Base-by-base conservation (phyloP, 495 filamentous ascomycete species). In the Durotheca rogersii region DNA sequence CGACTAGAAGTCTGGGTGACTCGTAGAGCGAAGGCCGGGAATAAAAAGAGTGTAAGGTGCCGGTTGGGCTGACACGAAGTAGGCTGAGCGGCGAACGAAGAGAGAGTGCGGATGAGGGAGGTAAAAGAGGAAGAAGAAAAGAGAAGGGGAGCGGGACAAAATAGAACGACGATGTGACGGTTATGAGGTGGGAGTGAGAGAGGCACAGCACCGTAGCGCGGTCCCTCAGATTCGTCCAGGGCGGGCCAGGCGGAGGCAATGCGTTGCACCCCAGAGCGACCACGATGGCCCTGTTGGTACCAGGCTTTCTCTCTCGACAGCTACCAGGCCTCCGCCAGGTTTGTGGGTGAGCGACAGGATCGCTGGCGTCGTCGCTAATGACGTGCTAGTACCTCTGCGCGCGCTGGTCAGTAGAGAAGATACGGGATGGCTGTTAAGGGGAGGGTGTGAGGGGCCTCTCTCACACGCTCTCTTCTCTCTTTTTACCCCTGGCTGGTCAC, bases 21-120 rank as follows among this genome's bases (percentile, higher is more conserved):
- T 53, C 42, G 34, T 39, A 49, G 29, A 46, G 41, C n/a, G 58
- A 36, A n/a, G 32, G 41, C 11, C 49, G n/a, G n/a, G n/a, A n/a
- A n/a, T 47, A 44, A 53, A 54, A 51, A 58, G 56, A 35, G 55
- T 56, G 47, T 37, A 41, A 50, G 17, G 39, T 42, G 43, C 48
- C 51, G 43, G 38, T 42, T 41, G 34, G 59, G 56, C 51, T 51
- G 29, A 35, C 44, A 34, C 31, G 30, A 54, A 25, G 33, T 58
- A 7, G 44, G 49, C 55, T 27, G 23, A 27, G 23, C 23, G 32
- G 41, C 42, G 41, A 37, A 16, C n/a, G 40, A 51, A 64, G 61
- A 47, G 61, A 64, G 36, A 32, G 44, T 52, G 40, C 33, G 49
- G 41, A 37, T 61, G 40, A 42, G 45, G 40, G 35, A 43, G 45